Percentiles rank a stretch among this genome's conserved stretches.
Conservation (phyloP, 495 filamentous ascomycete genomes). For the Aspergillus olivimuriae region DNA sequence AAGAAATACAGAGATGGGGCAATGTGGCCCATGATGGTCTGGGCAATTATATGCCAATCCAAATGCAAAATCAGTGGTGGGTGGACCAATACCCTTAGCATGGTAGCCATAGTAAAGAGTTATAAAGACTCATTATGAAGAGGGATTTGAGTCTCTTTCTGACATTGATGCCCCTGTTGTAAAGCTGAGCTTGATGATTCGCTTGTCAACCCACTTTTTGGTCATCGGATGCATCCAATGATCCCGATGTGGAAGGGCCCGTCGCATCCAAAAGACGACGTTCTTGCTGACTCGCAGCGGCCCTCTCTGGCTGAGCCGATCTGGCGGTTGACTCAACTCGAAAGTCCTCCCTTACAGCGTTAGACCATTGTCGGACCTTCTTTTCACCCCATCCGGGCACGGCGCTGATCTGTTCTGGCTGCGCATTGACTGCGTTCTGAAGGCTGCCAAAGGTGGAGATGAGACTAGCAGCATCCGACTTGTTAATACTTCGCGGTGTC, state of each 20-base stretch:
- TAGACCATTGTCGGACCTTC: constrained; percentile 82
- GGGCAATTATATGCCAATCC: too few species aligned
- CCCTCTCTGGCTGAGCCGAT: constrained; percentile 27
- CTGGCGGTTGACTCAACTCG: constrained; percentile 62
- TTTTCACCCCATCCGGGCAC: constrained; percentile 92
- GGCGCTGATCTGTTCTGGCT: constrained; percentile 72
- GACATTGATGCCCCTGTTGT: too few species aligned
- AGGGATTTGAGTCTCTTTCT: too few species aligned
- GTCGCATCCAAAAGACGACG: background rate
- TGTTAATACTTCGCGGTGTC: constrained; percentile 82
- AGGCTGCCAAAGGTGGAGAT: constrained; percentile 85
- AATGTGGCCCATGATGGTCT: too few species aligned
- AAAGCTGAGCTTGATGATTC: too few species aligned
- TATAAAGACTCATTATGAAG: too few species aligned
- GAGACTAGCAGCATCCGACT: constrained; percentile 82
- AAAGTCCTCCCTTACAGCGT: constrained; percentile 77
- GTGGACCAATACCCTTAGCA: too few species aligned
- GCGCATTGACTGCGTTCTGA: constrained; percentile 78
- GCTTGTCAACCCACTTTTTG: too few species aligned
- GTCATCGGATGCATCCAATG: too few species aligned
- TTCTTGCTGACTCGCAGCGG: constrained; percentile 10
- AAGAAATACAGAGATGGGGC: too few species aligned
- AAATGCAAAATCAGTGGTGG: too few species aligned
- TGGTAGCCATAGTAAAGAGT: too few species aligned
- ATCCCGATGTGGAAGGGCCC: background rate